phyloP scores from a whole-genome alignment of 768 basidiomycete species.

The Phlebiopsis flavidoalba region DNA sequence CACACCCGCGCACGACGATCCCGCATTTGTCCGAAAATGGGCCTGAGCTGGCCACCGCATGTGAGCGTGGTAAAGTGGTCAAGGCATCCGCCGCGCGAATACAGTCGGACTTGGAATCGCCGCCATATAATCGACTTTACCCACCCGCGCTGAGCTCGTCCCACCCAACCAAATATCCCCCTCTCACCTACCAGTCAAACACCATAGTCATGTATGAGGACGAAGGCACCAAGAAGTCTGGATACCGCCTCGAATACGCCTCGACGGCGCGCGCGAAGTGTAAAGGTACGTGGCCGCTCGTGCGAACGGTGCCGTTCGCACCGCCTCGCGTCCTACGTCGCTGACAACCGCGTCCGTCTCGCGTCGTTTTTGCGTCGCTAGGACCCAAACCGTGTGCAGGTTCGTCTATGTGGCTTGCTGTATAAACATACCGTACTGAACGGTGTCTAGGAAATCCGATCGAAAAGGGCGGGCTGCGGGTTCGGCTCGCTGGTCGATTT shows the following conservation, averaged over 20 bases:
- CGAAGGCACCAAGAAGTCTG: constrained; percentile 41
- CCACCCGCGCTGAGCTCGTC: constrained; percentile 12
- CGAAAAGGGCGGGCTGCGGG: constrained; percentile 65
- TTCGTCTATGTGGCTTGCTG: constrained; percentile 25
- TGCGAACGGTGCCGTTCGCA: constrained; percentile 9
- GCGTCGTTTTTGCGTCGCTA: constrained; percentile 28
- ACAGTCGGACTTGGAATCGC: constrained; percentile 32
- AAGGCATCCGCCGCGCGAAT: constrained; percentile 16
- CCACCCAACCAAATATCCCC: constrained; percentile 14
- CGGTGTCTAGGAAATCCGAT: constrained; percentile 55
- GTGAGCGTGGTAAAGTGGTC: constrained; percentile 3
- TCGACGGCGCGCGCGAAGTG: constrained; percentile 64
- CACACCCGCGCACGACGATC: neutral
- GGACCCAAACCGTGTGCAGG: constrained; percentile 76
- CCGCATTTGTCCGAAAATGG: neutral
- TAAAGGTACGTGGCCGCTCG: constrained; percentile 51
- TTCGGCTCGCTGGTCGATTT: constrained; percentile 74
- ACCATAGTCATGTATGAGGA: constrained; percentile 33
- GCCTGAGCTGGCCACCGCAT: neutral
- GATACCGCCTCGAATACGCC: constrained; percentile 80
- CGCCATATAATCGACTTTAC: constrained; percentile 22
- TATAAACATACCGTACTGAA: constrained; percentile 15
- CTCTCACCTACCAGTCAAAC: neutral
- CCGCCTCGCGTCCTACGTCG: constrained; percentile 1
- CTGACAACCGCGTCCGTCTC: constrained; percentile 24